Evolutionary conservation across 2,329 filamentous ascomycete genomes (phyloP).

Genomic region (Exophiala alcalophila): DNA sequence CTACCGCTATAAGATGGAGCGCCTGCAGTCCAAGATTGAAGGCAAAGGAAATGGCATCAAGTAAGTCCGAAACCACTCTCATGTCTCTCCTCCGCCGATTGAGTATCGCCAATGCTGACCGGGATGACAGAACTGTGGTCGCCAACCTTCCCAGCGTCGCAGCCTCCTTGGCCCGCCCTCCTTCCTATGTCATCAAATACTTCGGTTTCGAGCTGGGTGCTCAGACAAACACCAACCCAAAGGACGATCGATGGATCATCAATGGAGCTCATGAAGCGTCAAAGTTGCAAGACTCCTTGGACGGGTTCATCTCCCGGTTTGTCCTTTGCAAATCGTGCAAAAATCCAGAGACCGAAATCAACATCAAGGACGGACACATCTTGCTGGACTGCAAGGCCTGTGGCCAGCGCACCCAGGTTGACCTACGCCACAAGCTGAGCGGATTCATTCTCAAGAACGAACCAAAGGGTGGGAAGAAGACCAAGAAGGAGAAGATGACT

Average conservation of each 20-base stretch:
- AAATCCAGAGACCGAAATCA: constrained; percentile 96
- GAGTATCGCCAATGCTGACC: constrained; percentile 7
- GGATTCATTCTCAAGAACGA: constrained; percentile 97
- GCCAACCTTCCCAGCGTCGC: constrained; percentile 96
- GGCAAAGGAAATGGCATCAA: constrained; percentile 99
- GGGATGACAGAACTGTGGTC: constrained; percentile 63
- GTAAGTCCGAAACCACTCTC: constrained; percentile 31
- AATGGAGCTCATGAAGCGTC: constrained; percentile 93
- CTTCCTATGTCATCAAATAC: constrained; percentile 97
- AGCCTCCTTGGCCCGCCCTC: constrained; percentile 84
- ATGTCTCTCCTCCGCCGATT: no score
- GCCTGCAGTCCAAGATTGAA: constrained; percentile 97
- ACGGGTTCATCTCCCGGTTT: constrained; percentile 97
- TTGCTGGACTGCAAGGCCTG: constrained; percentile 98
- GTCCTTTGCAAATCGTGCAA: constrained; percentile 99
- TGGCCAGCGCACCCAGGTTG: constrained; percentile 86
- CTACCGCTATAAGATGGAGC: constrained; percentile 99
- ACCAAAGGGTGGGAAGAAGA: constrained; percentile 90
- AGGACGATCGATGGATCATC: constrained; percentile 99
- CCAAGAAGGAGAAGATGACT: constrained; percentile 92
- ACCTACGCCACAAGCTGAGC: constrained; percentile 90
- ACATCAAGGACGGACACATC: constrained; percentile 91
- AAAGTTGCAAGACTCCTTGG: constrained; percentile 97
- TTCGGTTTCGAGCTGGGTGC: constrained; percentile 98
- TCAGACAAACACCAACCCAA: constrained; percentile 95